Conservation (phyloP, 768 basidiomycete genomes). For the Daedalea quercina region DNA sequence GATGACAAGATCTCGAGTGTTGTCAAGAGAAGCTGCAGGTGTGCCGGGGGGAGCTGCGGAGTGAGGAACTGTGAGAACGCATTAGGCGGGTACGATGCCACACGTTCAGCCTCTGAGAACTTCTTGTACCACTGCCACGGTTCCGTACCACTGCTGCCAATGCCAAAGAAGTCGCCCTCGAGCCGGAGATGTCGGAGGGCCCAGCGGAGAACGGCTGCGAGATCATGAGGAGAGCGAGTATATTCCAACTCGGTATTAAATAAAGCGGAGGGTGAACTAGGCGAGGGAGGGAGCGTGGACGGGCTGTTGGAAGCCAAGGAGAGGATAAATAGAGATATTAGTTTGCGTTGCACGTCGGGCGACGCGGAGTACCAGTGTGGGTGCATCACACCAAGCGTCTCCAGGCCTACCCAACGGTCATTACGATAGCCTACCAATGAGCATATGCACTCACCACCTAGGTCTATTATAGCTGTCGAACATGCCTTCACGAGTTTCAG, state of each 20-base stretch:
- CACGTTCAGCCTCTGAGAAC: conserved; percentile 56
- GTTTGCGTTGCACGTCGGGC: conserved; percentile 55
- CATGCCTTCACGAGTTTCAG: conserved; percentile 61
- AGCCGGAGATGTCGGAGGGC: conserved; percentile 67
- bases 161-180: conserved; percentile 51
- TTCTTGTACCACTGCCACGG: conserved; percentile 57
- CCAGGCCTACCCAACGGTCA: conserved; percentile 46
- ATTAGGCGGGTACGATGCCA: conserved; percentile 50
- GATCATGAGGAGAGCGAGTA: conserved; percentile 65
- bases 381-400: conserved; percentile 79
- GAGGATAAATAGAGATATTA: conserved; percentile 68
- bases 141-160: conserved; percentile 37
- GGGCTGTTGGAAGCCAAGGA: conserved; percentile 46
- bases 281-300: conserved; percentile 45
- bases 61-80: conserved; percentile 58
- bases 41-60: conserved; percentile 51
- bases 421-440: conserved; percentile 1
- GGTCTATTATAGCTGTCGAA: conserved; percentile 55
- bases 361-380: conserved; percentile 81
- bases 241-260: conserved; percentile 64
- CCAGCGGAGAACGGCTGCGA: conserved; percentile 79
- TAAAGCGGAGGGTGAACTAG: conserved; percentile 37
- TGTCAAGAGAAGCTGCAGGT: conserved; percentile 50
- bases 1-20: conserved; percentile 61
- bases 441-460: conserved; percentile 39